Conservation (phyloP, 352 stramenopile genomes). For the Globisporangium cylindrosporum region DNA sequence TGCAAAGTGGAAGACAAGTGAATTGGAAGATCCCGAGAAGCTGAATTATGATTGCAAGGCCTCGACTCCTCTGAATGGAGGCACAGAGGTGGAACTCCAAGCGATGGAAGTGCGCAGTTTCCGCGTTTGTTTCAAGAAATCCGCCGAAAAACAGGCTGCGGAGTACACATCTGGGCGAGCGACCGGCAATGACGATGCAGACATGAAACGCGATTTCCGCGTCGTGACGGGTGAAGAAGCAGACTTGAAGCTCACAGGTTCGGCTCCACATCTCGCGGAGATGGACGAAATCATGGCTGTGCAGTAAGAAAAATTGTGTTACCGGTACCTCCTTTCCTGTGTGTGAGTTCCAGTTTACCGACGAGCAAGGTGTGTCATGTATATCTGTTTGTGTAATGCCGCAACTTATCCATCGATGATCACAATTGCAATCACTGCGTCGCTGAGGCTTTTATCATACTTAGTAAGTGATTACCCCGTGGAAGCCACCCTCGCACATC, state of each 20-base stretch:
- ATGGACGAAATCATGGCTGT: slow-evolving; percentile 33
- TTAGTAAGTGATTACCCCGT: too few species aligned
- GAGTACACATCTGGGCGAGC: not conserved
- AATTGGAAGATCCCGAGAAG: slow-evolving; percentile 18
- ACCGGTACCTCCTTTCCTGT: too few species aligned
- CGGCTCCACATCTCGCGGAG: slow-evolving; percentile 19
- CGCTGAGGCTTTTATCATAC: too few species aligned
- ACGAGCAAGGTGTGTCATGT: too few species aligned
- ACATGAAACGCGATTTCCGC: slow-evolving; percentile 8
- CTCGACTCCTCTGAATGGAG: slow-evolving; percentile 41
- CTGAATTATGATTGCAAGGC: slow-evolving; percentile 2
- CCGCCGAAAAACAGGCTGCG: slow-evolving; percentile 5
- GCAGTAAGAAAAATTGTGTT: slow-evolving; percentile 18
- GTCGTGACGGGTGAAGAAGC: slow-evolving; percentile 16
- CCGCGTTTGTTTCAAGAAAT: slow-evolving; percentile 55
- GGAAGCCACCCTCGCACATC: too few species aligned
- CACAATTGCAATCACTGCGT: too few species aligned
- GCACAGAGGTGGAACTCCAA: slow-evolving; percentile 66
- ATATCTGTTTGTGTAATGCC: too few species aligned
- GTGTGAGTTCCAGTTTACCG: too few species aligned
- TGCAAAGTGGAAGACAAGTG: slow-evolving; percentile 38
- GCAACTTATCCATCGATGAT: too few species aligned
- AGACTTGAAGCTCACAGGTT: slow-evolving; percentile 11
- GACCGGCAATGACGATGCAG: not conserved
- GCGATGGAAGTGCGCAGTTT: slow-evolving; percentile 95